These are phyloP conservation scores for Phytophthora fragariae DNA, from an alignment of 352 stramenopile species.

Conservation along the genomic window DNA sequence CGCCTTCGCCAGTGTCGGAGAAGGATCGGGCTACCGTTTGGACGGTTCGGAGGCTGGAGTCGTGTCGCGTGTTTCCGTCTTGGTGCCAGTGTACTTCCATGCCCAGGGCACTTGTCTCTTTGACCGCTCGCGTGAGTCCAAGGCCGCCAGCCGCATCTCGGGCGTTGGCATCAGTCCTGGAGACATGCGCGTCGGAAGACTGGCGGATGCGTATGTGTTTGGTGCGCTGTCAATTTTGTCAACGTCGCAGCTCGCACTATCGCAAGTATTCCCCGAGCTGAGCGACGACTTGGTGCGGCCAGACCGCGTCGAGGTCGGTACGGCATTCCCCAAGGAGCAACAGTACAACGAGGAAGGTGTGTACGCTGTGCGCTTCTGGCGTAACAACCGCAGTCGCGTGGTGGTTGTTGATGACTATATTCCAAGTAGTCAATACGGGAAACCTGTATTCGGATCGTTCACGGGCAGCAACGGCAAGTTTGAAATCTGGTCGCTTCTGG, in stretches of 20 bases:
- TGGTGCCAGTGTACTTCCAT: slow-evolving; percentile 83
- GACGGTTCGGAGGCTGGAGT: slow-evolving; percentile 62
- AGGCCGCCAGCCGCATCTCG: slow-evolving; percentile 53
- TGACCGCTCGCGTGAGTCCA: slow-evolving; percentile 71
- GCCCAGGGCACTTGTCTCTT: slow-evolving; percentile 83
- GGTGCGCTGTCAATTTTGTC: slow-evolving; percentile 84
- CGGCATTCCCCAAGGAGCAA: slow-evolving; percentile 69
- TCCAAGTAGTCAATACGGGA: slow-evolving; percentile 84
- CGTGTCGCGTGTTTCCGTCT: slow-evolving; percentile 75
- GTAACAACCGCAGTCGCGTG: slow-evolving; percentile 81
- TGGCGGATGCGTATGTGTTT: slow-evolving; percentile 85
- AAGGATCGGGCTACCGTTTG: slow-evolving; percentile 75
- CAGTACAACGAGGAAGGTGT: slow-evolving; percentile 91
- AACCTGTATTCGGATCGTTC: slow-evolving; percentile 87
- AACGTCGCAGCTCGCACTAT: slow-evolving; percentile 76
- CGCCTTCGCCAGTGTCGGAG: slow-evolving; percentile 73
- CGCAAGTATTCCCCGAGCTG: slow-evolving; percentile 75
- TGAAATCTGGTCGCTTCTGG: slow-evolving; percentile 93
- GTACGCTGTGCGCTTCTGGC: slow-evolving; percentile 88
- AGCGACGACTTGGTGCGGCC: slow-evolving; percentile 64
- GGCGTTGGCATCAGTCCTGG: slow-evolving; percentile 74
- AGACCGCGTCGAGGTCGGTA: slow-evolving; percentile 67
- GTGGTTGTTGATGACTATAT: slow-evolving; percentile 89
- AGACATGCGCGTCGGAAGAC: slow-evolving; percentile 66
- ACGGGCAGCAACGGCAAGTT: slow-evolving; percentile 84